These are phyloP conservation scores for Cyclotella atomus DNA, from an alignment of 108 stramenopile species.

Conservation along the genomic window DNA sequence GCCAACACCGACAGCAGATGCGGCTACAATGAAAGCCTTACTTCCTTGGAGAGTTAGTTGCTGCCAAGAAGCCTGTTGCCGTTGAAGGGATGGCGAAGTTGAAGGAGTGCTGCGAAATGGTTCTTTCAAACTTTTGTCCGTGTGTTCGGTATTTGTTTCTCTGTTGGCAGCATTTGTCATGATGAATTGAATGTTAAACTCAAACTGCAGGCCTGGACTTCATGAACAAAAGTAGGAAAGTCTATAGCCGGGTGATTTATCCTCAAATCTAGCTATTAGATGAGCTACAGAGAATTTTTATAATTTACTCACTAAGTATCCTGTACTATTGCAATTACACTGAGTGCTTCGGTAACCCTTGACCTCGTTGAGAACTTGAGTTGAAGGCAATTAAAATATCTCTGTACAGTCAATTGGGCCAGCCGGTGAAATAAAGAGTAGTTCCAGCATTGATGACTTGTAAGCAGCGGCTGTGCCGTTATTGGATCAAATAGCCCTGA, in stretches of 20 bases:
- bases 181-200: neutral
- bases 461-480: slow-evolving; percentile 9
- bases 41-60: slow-evolving; percentile 12
- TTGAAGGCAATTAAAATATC: slow-evolving; percentile 17
- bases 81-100: slow-evolving; percentile 16
- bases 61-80: slow-evolving; percentile 18
- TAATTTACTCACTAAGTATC: too few species aligned
- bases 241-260: too few species aligned
- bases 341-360: slow-evolving; percentile 12
- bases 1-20: slow-evolving; percentile 38
- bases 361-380: too few species aligned
- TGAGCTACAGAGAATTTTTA: too few species aligned
- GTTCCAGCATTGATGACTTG: slow-evolving; percentile 1
- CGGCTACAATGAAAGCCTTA: slow-evolving; percentile 40
- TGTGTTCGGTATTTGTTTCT: neutral
- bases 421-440: slow-evolving; percentile 12
- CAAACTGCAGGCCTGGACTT: too few species aligned
- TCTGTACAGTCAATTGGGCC: slow-evolving; percentile 19
- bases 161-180: slow-evolving; percentile 1
- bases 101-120: slow-evolving; percentile 14
- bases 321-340: slow-evolving; percentile 22
- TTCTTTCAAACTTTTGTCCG: neutral
- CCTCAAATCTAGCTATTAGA: too few species aligned
- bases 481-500: slow-evolving; percentile 51
- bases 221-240: too few species aligned